Conservation (phyloP, 2,329 filamentous ascomycete species). For the Stemphylium lycopersici region DNA sequence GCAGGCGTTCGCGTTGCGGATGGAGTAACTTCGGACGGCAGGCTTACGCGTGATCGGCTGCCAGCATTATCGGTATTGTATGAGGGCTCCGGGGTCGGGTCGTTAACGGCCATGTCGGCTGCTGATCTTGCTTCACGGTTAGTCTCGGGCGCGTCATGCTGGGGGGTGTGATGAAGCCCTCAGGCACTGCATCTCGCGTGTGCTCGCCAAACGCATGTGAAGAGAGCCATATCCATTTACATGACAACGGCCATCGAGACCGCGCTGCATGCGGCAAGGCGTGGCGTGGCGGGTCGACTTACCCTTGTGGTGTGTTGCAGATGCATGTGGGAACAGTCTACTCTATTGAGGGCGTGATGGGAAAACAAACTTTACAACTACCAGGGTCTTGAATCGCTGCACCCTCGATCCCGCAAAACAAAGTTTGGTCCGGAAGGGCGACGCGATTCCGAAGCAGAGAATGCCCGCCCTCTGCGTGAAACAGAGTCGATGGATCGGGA, state of each 20-base stretch:
- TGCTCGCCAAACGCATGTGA: slow-evolving; percentile 14
- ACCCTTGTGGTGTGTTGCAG: slow-evolving; percentile 15
- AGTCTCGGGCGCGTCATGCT: slow-evolving; percentile 19
- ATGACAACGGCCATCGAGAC: slow-evolving; percentile 12
- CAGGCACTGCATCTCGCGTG: slow-evolving; percentile 10
- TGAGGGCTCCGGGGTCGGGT: slow-evolving; percentile 10
- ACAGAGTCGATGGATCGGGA: slow-evolving; percentile 1
- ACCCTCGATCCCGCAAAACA: slow-evolving; percentile 11
- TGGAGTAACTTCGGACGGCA: slow-evolving; percentile 14
- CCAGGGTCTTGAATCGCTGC: slow-evolving; percentile 13
- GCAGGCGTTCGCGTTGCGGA: slow-evolving; percentile 10
- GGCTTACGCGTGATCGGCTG: slow-evolving; percentile 21
- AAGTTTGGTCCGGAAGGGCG: slow-evolving; percentile 4
- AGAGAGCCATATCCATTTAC: slow-evolving; percentile 7
- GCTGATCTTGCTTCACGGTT: slow-evolving; percentile 16
- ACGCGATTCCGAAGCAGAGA: not conserved
- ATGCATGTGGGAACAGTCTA: slow-evolving; percentile 20
- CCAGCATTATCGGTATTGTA: slow-evolving; percentile 22
- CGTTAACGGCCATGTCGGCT: slow-evolving; percentile 14
- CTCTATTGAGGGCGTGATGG: slow-evolving; percentile 15
- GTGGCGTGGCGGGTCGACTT: slow-evolving; percentile 21
- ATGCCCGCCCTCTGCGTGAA: not conserved
- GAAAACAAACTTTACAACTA: slow-evolving; percentile 18
- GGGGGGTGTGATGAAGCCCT: slow-evolving; percentile 9
- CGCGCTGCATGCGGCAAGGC: slow-evolving; percentile 15